phyloP scores from a whole-genome alignment of 106 monocot species.

The Gastrodia elata region DNA sequence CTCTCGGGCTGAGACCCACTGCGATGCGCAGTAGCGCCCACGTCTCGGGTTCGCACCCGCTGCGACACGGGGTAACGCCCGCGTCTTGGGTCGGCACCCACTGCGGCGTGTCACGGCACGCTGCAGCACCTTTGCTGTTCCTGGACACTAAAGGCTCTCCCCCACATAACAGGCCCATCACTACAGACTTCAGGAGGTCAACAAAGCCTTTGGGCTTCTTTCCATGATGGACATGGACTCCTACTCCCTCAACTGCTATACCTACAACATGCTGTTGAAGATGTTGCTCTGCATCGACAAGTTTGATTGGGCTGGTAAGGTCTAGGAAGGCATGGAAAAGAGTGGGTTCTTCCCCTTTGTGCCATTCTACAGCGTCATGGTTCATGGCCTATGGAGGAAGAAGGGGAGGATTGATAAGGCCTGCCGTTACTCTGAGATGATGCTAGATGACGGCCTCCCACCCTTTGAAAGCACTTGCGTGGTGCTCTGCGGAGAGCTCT shows the following conservation, averaged over 20 bases:
- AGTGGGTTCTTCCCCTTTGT: slow-evolving; percentile 59
- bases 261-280: slow-evolving; percentile 89
- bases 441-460: slow-evolving; percentile 85
- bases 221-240: slow-evolving; percentile 50
- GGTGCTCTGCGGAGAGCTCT: slow-evolving; percentile 48
- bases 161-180: no score
- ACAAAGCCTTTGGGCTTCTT: slow-evolving; percentile 53
- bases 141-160: no score
- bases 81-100: no score
- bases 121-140: no score
- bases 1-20: no score
- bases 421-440: slow-evolving; percentile 60
- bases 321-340: slow-evolving; percentile 76
- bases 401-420: slow-evolving; percentile 57
- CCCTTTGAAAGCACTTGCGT: slow-evolving; percentile 79
- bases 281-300: slow-evolving; percentile 72
- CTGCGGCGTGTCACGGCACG: no score
- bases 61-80: no score
- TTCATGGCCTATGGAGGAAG: slow-evolving; percentile 80
- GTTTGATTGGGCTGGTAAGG: slow-evolving; percentile 51
- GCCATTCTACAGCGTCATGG: slow-evolving; percentile 68
- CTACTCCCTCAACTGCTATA: slow-evolving; percentile 60
- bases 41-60: no score
- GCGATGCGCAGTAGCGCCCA: no score
- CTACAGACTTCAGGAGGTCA: slow-evolving; percentile 58